Conservation (phyloP, 2,329 filamentous ascomycete species). For the Colletotrichum noveboracense region DNA sequence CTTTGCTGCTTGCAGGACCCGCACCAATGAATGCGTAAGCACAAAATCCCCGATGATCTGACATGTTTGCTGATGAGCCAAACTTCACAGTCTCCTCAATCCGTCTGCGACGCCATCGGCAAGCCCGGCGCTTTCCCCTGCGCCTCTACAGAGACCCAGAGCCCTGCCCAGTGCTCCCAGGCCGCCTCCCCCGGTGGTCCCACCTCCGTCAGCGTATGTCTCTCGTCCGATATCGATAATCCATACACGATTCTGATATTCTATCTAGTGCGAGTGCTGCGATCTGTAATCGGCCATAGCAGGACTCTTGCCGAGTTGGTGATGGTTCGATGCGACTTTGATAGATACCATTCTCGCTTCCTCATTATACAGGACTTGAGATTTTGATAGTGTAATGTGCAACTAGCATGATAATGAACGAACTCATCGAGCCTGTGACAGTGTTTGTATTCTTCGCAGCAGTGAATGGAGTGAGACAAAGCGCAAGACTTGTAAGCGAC, state of each 20-base stretch:
- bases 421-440: neutral
- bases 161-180: neutral
- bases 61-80: neutral
- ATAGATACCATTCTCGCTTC: neutral
- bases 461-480: neutral
- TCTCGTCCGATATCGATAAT: neutral
- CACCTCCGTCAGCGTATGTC: neutral
- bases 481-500: neutral
- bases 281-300: neutral
- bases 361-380: neutral
- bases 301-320: neutral
- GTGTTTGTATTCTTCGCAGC: fast-evolving
- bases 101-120: neutral
- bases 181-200: neutral
- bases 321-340: neutral
- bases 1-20: neutral
- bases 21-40: neutral
- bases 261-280: neutral
- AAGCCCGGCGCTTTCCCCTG: conserved; percentile 6
- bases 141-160: neutral
- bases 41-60: neutral
- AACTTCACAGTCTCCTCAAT: neutral
- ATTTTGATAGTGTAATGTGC: neutral
- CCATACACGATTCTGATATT: neutral
- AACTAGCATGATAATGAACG: neutral